Conservation (phyloP, 2,329 filamentous ascomycete species). For the Verticillium dahliae region DNA sequence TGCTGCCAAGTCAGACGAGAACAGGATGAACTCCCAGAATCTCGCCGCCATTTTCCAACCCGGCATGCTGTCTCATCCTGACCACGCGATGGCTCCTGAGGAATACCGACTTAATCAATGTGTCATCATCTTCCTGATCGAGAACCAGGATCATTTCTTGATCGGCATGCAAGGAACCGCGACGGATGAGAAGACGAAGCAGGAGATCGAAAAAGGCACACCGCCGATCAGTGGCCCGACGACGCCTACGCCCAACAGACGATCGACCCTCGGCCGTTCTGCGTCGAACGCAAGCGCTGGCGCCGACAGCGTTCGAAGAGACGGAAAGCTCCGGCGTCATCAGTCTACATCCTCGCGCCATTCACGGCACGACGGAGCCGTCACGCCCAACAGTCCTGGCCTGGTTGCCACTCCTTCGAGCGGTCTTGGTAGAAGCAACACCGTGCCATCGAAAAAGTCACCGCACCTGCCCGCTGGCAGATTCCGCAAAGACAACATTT, state of each 20-base stretch:
- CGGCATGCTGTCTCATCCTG: constrained; percentile 87
- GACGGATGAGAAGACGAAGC: constrained; percentile 74
- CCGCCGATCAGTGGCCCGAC: constrained; percentile 41
- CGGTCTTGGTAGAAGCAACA: constrained; percentile 68
- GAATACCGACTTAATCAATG: constrained; percentile 96
- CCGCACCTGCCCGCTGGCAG: constrained; percentile 62
- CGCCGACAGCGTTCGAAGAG: constrained; percentile 78
- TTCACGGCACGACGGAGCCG: constrained; percentile 67
- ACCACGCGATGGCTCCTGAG: constrained; percentile 89
- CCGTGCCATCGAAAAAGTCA: constrained; percentile 84
- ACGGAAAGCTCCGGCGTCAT: constrained; percentile 75
- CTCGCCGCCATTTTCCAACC: constrained; percentile 96
- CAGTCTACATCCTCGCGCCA: constrained; percentile 88
- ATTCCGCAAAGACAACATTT: constrained; percentile 42
- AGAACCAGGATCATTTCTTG: constrained; percentile 96
- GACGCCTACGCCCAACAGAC: constrained; percentile 45
- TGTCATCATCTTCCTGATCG: constrained; percentile 94
- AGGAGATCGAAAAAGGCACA: constrained; percentile 63
- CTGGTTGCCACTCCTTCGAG: constrained; percentile 48
- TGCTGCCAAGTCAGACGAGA: constrained; percentile 91
- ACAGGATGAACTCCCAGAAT: constrained; percentile 94
- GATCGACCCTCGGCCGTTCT: constrained; percentile 62
- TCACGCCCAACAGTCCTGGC: constrained; percentile 61
- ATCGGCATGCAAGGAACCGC: constrained; percentile 98
- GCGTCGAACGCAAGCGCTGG: constrained; percentile 84